These are phyloP conservation scores for Zoysia matrella DNA, from an alignment of 202 grass and related monocot species.

Conservation along the genomic window DNA sequence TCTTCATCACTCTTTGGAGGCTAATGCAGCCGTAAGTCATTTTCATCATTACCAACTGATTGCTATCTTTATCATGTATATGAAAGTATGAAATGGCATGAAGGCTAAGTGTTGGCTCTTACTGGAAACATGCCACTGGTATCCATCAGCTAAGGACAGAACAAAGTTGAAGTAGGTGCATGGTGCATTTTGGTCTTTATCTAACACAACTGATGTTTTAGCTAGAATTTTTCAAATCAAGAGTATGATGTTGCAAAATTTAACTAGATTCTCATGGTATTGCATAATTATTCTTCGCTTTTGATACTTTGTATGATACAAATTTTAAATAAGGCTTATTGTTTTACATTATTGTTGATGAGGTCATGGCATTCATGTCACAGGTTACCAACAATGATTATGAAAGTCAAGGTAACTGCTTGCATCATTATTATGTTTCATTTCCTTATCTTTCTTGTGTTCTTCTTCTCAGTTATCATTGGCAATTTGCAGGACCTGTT, in stretches of 20 bases:
- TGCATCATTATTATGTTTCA: conserved; percentile 11
- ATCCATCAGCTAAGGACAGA: neutral
- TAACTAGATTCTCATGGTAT: neutral
- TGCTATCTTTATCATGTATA: conserved; percentile 29
- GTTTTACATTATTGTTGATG: conserved; percentile 38
- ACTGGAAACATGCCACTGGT: neutral
- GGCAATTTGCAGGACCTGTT: conserved; percentile 57
- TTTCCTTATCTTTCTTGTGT: conserved; percentile 26
- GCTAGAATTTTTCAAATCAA: neutral
- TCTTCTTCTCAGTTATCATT: conserved; percentile 9
- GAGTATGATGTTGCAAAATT: neutral
- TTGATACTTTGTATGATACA: conserved; percentile 22
- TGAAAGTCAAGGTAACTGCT: conserved; percentile 70
- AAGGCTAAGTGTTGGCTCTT: conserved; percentile 3
- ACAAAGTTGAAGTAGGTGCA: neutral
- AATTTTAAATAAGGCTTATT: conserved; percentile 23
- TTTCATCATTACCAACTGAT: neutral
- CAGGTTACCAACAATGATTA: conserved; percentile 67
- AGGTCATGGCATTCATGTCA: conserved; percentile 42
- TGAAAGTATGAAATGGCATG: conserved; percentile 26
- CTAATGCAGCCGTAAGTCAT: conserved; percentile 59
- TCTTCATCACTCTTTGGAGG: conserved; percentile 76
- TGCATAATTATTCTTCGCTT: neutral
- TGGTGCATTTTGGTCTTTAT: too few relatives aligned
- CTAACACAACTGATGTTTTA: too few relatives aligned